These are phyloP conservation scores for Neurospora cerealis DNA, from an alignment of 495 filamentous ascomycete species.

Conservation along the genomic window DNA sequence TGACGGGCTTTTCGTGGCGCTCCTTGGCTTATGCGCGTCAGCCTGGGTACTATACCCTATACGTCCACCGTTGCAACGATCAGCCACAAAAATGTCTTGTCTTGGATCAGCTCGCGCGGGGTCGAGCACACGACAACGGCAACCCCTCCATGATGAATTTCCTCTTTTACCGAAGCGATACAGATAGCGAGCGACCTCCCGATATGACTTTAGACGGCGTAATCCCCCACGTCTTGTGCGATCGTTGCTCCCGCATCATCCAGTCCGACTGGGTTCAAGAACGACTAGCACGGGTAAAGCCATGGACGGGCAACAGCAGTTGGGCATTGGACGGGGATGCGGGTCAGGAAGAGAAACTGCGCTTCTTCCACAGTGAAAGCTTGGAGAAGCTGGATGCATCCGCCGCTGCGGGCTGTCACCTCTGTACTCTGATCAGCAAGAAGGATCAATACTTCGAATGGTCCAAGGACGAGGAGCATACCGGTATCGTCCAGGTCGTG, in stretches of 20 bases:
- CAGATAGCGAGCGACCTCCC: neutral
- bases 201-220: neutral
- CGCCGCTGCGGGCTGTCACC: neutral
- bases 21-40: neutral
- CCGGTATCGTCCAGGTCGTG: neutral
- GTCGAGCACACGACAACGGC: neutral
- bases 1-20: neutral
- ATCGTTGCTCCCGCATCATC: neutral
- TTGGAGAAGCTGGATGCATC: neutral
- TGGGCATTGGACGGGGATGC: neutral
- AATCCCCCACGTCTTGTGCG: neutral
- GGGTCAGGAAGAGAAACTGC: neutral
- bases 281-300: neutral
- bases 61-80: neutral
- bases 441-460: neutral
- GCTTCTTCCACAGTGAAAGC: neutral
- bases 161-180: neutral
- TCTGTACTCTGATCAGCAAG: neutral
- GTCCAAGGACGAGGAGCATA: neutral
- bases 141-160: neutral
- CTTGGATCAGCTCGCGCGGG: neutral
- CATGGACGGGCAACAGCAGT: neutral
- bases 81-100: neutral
- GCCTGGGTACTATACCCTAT: neutral
- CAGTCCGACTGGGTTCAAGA: neutral